Evolutionary conservation across 2,329 filamentous ascomycete genomes (phyloP), one percentile per base, ranked within the genome.

Genomic region (Pseudogymnoascus sp.): DNA sequence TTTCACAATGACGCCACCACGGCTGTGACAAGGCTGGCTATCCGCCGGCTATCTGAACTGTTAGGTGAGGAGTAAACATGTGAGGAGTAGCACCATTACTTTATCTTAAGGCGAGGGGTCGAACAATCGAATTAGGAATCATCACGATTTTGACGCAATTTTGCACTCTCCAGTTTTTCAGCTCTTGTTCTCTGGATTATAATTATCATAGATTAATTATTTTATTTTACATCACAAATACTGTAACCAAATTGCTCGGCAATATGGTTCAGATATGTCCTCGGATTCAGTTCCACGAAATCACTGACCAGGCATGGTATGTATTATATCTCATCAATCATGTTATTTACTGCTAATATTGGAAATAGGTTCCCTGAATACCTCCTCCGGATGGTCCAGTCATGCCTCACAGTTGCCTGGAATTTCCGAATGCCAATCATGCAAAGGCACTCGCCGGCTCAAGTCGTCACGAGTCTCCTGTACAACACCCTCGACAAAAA

Each of bases 251-350:
- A 55, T 55, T 55, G n/a, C 8, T 4, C 29, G 2, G 15, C 63
- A 67, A 63, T 58, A 82, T 81, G 77, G 74, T 79, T 42, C 78
- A 82, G 58, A 74, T 80, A 39, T 72, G 84, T 61, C 83, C 82
- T 6, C 80, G 84, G 7, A 75, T 86, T 72, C 84, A 88, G 70
- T 79, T 87, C 67, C 85, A 85, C 65, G 86, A 89, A 76, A 85
- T 88, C 65, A 81, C 85, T 66, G 86, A 89, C 69, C 84, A 87
- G 72, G 67, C 80, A 61, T 88, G 86, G 86, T 87, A 55, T 15
- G 86, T 87, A 55, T 15, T 5, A 60, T 59, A 52, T 58, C 60
- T 35, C 60, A 39, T 8, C 59, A 27, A 18, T 52, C 60, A 60
- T 64, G 62, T 62, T 63, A 62, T 48, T 60, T 45, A 63, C 42